phyloP scores from a whole-genome alignment of 768 basidiomycete genomes.

The Ramaria sp. region DNA sequence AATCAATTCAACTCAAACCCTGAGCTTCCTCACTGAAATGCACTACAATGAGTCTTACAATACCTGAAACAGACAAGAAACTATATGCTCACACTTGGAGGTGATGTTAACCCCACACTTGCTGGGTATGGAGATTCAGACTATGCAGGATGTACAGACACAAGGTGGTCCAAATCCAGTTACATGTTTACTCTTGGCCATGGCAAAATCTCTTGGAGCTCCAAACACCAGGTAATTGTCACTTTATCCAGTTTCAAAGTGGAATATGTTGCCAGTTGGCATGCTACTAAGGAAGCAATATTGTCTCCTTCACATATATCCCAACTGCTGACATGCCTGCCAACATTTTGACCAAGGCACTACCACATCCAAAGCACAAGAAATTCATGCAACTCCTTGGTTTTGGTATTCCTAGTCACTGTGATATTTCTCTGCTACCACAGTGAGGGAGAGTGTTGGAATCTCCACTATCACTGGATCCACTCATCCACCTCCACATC shows the following conservation, averaged over 20 bases:
- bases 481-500: too few relatives aligned
- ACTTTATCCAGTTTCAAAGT: constrained; percentile 7
- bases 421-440: background rate
- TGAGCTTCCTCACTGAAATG: background rate
- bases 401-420: background rate
- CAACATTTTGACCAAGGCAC: background rate
- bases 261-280: too few relatives aligned
- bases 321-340: background rate
- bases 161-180: too few relatives aligned
- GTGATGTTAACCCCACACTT: constrained; percentile 14
- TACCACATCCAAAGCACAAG: too few relatives aligned
- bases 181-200: too few relatives aligned
- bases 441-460: background rate
- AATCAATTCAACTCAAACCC: constrained; percentile 6
- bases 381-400: background rate
- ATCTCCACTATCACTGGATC: too few relatives aligned
- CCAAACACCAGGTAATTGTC: constrained; percentile 14
- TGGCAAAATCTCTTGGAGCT: constrained; percentile 20
- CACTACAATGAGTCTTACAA: constrained; percentile 6
- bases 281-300: too few relatives aligned
- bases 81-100: constrained; percentile 13
- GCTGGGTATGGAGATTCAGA: constrained; percentile 15
- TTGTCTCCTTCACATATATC: constrained; percentile 8
- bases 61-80: too few relatives aligned
- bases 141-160: too few relatives aligned